phyloP scores from a whole-genome alignment of 257 asterid species.

The Euphrasia confusa region DNA sequence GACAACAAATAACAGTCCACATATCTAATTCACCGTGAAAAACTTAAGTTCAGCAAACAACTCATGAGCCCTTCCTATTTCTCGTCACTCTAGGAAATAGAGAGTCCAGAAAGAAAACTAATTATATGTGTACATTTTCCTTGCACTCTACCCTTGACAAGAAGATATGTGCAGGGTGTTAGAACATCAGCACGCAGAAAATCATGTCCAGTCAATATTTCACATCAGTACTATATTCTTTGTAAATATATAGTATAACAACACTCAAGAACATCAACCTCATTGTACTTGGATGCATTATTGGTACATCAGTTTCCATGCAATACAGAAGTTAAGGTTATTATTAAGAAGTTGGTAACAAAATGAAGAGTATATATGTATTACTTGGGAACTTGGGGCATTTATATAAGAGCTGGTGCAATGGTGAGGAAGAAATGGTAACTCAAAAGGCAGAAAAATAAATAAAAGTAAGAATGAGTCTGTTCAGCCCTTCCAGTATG shows the following conservation, averaged over 20 bases:
- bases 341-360: background rate
- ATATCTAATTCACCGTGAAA: constrained; percentile 10
- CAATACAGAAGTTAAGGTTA: background rate
- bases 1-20: background rate
- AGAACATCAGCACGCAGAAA: background rate
- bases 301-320: background rate
- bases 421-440: background rate
- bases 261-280: background rate
- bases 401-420: background rate
- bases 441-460: background rate
- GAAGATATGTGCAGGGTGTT: background rate
- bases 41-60: background rate
- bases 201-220: background rate
- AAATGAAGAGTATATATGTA: background rate
- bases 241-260: background rate
- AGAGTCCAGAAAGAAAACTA: constrained; percentile 4
- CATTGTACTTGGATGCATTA: background rate
- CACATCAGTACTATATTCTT: background rate
- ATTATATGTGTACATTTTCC: constrained; percentile 3
- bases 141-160: background rate
- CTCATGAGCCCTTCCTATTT: background rate
- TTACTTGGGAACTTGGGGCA: background rate
- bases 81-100: background rate
- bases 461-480: background rate
- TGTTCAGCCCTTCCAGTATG: background rate